Evolutionary conservation across 345 rosid genomes (phyloP).

Genomic region (Nasturtium officinale): DNA sequence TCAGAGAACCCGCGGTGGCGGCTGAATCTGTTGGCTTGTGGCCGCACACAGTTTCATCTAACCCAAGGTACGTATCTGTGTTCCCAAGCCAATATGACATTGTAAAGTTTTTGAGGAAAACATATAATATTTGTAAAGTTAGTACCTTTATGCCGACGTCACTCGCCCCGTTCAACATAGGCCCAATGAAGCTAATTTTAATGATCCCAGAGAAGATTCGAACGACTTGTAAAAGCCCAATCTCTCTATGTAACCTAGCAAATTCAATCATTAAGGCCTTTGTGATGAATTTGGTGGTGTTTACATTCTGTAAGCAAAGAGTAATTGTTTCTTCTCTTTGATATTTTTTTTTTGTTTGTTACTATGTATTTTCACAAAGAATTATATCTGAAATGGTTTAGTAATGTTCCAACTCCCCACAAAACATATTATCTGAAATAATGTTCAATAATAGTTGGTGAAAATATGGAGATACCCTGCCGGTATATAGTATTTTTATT

Average conservation of each 20-base stretch:
- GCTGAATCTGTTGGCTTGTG: constrained; percentile 13
- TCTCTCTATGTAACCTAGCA: too few species aligned
- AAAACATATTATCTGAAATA: not conserved
- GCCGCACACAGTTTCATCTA: not conserved
- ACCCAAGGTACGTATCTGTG: not conserved
- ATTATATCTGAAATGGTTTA: not conserved
- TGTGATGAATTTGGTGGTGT: too few species aligned
- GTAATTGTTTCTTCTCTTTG: too few species aligned
- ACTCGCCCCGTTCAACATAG: not conserved
- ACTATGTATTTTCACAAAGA: not conserved
- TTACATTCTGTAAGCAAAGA: too few species aligned
- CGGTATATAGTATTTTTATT: constrained; percentile 13
- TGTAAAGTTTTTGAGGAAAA: too few species aligned
- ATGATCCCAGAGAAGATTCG: not conserved
- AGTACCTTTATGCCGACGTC: not conserved
- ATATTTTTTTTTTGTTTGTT: too few species aligned
- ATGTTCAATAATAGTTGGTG: not conserved
- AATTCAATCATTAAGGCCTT: too few species aligned
- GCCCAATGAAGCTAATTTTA: not conserved
- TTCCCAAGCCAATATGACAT: not conserved
- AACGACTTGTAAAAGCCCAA: too few species aligned
- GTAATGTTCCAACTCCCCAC: not conserved
- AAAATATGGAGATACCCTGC: not conserved
- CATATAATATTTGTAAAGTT: not conserved
- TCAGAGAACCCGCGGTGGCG: constrained; percentile 5